These are phyloP conservation scores for Obba rivulosa DNA, from an alignment of 768 basidiomycete genomes.

Conservation along the genomic window DNA sequence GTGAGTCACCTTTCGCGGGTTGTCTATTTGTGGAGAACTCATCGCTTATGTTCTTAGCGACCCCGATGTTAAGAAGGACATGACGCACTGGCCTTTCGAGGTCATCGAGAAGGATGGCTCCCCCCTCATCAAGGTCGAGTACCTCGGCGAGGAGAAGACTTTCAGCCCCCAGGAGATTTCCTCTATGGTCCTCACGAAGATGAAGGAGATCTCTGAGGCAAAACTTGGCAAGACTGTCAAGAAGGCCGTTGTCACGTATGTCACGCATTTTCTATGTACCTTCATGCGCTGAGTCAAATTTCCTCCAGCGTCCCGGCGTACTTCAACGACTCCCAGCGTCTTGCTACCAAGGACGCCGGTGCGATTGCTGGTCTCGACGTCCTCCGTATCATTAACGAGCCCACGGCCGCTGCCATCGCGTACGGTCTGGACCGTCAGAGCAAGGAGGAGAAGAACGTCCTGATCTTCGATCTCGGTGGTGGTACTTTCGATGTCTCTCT, in stretches of 20 bases:
- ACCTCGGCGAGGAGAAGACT: slow-evolving; percentile 90
- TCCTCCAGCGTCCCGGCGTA: slow-evolving; percentile 83
- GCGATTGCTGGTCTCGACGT: slow-evolving; percentile 97
- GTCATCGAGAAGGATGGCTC: slow-evolving; percentile 97
- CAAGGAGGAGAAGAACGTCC: slow-evolving; percentile 93
- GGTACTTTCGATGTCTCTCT: slow-evolving; percentile 99
- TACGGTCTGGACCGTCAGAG: slow-evolving; percentile 97
- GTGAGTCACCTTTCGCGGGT: too few relatives aligned
- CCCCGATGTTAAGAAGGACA: slow-evolving; percentile 95
- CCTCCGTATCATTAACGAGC: slow-evolving; percentile 99
- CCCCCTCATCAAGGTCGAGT: slow-evolving; percentile 93
- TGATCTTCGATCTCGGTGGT: slow-evolving; percentile 99
- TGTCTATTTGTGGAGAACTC: background rate
- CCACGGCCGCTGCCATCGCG: slow-evolving; percentile 98
- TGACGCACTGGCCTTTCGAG: slow-evolving; percentile 96
- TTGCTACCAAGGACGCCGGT: slow-evolving; percentile 99
- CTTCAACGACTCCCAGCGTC: slow-evolving; percentile 99
- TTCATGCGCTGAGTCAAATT: background rate
- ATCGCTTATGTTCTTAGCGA: slow-evolving; percentile 39
- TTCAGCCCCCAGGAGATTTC: slow-evolving; percentile 99
- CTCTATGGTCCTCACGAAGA: slow-evolving; percentile 99
- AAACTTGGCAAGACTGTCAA: slow-evolving; percentile 98
- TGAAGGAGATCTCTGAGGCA: slow-evolving; percentile 99
- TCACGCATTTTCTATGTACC: background rate
- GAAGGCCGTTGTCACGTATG: slow-evolving; percentile 93